Base-by-base conservation (phyloP, 164 flowering plant genomes). In the Cinnamomum micranthum region DNA sequence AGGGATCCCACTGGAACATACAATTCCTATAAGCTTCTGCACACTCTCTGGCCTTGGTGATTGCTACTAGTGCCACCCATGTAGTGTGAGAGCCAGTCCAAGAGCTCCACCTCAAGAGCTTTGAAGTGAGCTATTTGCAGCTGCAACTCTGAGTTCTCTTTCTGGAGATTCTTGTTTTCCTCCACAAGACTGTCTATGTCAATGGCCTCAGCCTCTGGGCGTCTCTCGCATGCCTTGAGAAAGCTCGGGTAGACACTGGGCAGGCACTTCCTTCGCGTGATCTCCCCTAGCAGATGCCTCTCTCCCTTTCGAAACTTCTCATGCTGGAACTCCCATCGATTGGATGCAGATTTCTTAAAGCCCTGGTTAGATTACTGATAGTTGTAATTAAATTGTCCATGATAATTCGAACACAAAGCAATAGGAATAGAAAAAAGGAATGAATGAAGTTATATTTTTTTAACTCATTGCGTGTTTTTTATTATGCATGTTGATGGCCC, bases 261-360 rank as follows among this genome's bases (percentile, higher is more conserved):
- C 74, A 77, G 84, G 17, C 88, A 78, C 74, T 81, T 87, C 83
- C 85, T 87, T 50, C 91, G 33, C 0, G 69, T 79, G 69, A 88
- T 88, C 77, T 85, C 89, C 63, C 50, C 78, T 2, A 87, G 81
- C 80, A 85, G 60, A 24, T 86, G 76, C 77, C 81, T 76, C 51
- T 79, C n/a, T 10, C 92, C 90, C 64, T 63, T 85, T 66, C 60
- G 75, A 74, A 88, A 87, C 80, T 88, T 88, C 47, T 87, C 88
- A 50, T 88, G 88, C 81, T 81, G 82, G 82, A 87, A 87, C 78
- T 88, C 91, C 91, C 89, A 85, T 64, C 77, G 58, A n/a, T 84
- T 84, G 1, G 87, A 73, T 6, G 88, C 80, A 2, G 78, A 73
- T 79, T 89, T 89, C 86, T 84, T 89, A 82, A 89, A 89, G 11